Conservation (phyloP, 768 basidiomycete species). For the Leccinellum luteum region DNA sequence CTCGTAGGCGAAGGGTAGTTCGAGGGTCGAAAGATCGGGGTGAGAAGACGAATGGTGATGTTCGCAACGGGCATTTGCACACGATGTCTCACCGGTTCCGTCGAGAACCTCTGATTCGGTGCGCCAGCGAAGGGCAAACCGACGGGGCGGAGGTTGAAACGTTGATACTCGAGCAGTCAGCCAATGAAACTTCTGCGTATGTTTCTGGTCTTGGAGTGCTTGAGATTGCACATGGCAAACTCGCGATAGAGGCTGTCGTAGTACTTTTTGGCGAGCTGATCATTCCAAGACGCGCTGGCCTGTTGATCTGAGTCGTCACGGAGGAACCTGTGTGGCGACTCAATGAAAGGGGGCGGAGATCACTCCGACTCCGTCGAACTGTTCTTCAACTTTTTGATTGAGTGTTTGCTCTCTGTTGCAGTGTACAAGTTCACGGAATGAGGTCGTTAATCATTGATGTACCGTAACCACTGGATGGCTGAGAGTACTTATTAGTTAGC, state of each 20-base stretch:
- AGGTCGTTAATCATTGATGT: background rate
- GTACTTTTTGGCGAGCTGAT: conserved; percentile 84
- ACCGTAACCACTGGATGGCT: too few relatives aligned
- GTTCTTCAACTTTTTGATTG: too few relatives aligned
- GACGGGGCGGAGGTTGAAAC: background rate
- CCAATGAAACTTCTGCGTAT: conserved; percentile 44
- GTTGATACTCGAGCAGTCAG: background rate
- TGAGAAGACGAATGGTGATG: conserved; percentile 44
- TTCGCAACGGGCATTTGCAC: conserved; percentile 84
- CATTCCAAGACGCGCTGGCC: conserved; percentile 58
- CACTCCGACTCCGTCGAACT: too few relatives aligned
- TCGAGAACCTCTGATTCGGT: conserved; percentile 88
- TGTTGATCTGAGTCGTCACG: conserved; percentile 45
- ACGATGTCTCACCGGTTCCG: conserved; percentile 82
- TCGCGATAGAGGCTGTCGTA: conserved; percentile 88
- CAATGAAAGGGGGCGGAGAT: background rate
- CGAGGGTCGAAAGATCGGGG: conserved; percentile 64
- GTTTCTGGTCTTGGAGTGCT: conserved; percentile 92
- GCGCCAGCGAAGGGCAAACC: conserved; percentile 93
- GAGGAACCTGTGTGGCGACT: conserved; percentile 57
- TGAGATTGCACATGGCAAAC: conserved; percentile 88
- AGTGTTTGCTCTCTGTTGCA: background rate
- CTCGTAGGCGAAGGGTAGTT: conserved; percentile 93
- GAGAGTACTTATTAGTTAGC: too few relatives aligned
- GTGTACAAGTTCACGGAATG: conserved; percentile 31